Evolutionary conservation across 371 early-diverging fungal genomes (phyloP).

Genomic region (Rhizopus arrhizus): DNA sequence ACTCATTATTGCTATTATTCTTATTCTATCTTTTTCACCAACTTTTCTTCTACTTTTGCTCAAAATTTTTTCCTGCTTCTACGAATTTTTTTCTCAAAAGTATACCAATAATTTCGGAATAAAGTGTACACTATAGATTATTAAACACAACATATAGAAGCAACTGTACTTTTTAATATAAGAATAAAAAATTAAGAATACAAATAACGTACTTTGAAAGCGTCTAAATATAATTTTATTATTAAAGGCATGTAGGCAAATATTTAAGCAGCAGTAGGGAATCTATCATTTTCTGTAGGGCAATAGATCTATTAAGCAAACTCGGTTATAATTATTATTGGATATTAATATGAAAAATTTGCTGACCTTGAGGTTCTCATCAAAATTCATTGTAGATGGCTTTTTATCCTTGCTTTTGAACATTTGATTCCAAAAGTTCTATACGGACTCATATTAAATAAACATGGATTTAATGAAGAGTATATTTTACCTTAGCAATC

Average conservation of each 20-base stretch:
- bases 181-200: no score
- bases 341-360: background rate
- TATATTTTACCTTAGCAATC: conserved; percentile 18
- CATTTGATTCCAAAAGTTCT: conserved; percentile 5
- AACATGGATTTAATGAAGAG: background rate
- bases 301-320: background rate
- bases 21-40: no score
- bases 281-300: conserved; percentile 3
- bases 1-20: no score
- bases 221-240: background rate
- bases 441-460: background rate
- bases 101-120: no score
- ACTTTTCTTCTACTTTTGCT: no score
- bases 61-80: no score
- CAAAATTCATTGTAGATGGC: background rate
- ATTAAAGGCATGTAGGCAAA: no score
- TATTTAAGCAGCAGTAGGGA: conserved; percentile 2
- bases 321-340: background rate
- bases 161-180: no score
- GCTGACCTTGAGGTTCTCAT: conserved; percentile 1
- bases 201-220: no score
- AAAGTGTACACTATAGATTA: no score
- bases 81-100: no score
- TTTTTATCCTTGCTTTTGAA: background rate
- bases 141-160: no score